A percentile compares a stretch with the other conserved stretches of the same genome.
These are phyloP conservation scores for Aspergillus novoparasiticus DNA, from an alignment of 2,329 filamentous ascomycete species.

Conservation along the genomic window DNA sequence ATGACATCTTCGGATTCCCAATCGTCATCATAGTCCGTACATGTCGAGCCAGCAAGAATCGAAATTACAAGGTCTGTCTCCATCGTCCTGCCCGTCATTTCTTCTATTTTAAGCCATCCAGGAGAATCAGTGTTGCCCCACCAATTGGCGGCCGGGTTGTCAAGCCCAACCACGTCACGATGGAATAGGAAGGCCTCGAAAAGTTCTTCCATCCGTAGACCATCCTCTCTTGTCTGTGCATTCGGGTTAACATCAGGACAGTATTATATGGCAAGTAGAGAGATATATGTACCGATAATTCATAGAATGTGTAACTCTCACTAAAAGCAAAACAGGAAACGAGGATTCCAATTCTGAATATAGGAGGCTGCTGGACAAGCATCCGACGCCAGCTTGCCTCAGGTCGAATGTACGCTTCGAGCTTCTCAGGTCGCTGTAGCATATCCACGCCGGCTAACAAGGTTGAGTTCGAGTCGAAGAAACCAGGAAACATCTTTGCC, in stretches of 20 bases:
- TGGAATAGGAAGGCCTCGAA: neutral
- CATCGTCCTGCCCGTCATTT: neutral
- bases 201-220: neutral
- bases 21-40: neutral
- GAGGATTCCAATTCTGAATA: neutral
- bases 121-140: neutral
- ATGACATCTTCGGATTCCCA: neutral
- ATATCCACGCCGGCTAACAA: neutral
- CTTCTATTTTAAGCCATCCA: neutral
- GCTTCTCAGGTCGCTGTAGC: conserved; percentile 1
- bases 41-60: neutral
- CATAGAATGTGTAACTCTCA: neutral
- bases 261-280: neutral
- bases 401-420: neutral
- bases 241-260: neutral
- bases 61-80: neutral
- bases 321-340: neutral
- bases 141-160: neutral
- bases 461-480: neutral
- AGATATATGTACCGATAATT: neutral
- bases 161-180: neutral
- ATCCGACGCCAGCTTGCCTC: conserved; percentile 6
- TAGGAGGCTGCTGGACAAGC: conserved; percentile 5
- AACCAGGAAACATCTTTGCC: neutral
- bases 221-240: neutral